phyloP scores from a whole-genome alignment of 768 basidiomycete species.

The Tulasnella sp. region DNA sequence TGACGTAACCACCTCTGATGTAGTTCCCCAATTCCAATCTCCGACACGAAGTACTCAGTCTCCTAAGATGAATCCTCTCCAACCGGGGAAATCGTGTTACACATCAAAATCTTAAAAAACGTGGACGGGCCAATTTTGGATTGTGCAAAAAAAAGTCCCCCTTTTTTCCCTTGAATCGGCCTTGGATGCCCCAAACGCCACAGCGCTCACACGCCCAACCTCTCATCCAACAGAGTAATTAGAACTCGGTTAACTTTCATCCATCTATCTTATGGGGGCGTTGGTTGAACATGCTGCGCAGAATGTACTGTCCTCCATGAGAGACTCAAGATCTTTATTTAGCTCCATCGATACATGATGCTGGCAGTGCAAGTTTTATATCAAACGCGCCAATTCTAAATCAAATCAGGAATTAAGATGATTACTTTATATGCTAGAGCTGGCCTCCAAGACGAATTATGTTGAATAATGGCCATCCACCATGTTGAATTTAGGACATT shows the following conservation, averaged over 20 bases:
- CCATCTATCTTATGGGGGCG: too few relatives aligned
- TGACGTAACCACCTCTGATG: neutral
- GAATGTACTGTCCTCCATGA: too few relatives aligned
- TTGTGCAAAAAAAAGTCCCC: too few relatives aligned
- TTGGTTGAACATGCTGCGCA: too few relatives aligned
- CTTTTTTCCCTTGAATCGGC: too few relatives aligned
- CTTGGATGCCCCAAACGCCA: too few relatives aligned
- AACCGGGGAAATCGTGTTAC: neutral
- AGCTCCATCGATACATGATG: too few relatives aligned
- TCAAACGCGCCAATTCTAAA: neutral
- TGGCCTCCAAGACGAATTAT: neutral
- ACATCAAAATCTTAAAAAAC: neutral
- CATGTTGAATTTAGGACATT: neutral
- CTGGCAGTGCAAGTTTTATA: too few relatives aligned
- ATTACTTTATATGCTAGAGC: neutral
- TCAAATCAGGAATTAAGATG: neutral
- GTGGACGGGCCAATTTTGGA: neutral
- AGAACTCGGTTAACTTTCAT: too few relatives aligned
- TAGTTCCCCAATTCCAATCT: neutral
- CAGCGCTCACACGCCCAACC: too few relatives aligned
- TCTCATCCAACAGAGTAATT: too few relatives aligned
- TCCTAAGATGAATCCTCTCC: neutral
- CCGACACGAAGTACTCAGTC: neutral
- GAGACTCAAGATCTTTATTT: too few relatives aligned
- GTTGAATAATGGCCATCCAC: neutral